Evolutionary conservation across 176 grass and related monocot species (phyloP).

Genomic region (Oryza coarctata): DNA sequence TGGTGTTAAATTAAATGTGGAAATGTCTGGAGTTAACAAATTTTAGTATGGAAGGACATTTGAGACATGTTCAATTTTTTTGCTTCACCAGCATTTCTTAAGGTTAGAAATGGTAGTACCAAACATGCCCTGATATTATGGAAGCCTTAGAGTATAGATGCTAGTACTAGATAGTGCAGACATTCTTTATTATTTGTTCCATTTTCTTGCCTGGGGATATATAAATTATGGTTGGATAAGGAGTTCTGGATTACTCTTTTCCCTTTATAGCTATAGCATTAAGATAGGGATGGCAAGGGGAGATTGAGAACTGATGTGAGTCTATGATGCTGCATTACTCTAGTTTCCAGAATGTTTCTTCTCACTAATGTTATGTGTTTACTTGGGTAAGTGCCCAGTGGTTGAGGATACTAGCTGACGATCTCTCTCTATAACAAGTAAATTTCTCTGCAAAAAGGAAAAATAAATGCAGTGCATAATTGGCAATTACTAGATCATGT

Average conservation of each 20-base stretch:
- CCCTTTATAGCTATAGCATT: not conserved
- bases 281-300: not conserved
- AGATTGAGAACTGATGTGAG: not conserved
- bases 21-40: no score
- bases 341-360: conserved; percentile 3
- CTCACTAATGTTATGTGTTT: not conserved
- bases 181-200: not conserved
- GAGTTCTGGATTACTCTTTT: not conserved
- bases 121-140: no score
- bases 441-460: not conserved
- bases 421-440: not conserved
- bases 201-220: not conserved
- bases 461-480: not conserved
- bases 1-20: no score
- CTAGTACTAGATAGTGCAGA: not conserved
- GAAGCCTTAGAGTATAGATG: no score
- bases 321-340: not conserved
- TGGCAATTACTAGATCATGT: not conserved
- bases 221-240: not conserved
- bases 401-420: not conserved
- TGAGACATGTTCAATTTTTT: no score
- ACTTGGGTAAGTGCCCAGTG: not conserved
- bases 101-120: no score
- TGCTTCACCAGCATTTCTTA: no score
- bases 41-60: no score